phyloP scores from a whole-genome alignment of 768 basidiomycete genomes.

The Russula emetica region DNA sequence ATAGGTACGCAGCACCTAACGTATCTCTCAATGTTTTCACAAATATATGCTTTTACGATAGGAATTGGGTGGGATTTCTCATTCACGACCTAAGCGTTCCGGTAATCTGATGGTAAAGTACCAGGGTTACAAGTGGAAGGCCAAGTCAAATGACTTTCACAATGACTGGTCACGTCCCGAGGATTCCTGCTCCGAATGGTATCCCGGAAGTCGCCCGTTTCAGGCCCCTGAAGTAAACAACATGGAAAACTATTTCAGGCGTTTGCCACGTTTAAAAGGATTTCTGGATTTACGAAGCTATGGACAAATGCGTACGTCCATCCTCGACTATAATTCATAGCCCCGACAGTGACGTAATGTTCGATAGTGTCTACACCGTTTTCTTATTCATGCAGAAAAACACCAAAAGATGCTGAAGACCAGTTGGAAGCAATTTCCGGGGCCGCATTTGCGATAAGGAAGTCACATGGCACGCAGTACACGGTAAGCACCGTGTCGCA shows the following conservation, averaged over 20 bases:
- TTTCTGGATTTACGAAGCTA: slow-evolving; percentile 79
- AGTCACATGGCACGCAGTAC: slow-evolving; percentile 53
- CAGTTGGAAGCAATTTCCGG: slow-evolving; percentile 68
- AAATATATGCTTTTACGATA: background rate
- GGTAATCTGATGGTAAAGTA: background rate
- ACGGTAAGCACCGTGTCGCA: slow-evolving; percentile 36
- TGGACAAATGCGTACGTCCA: slow-evolving; percentile 64
- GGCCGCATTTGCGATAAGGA: slow-evolving; percentile 52
- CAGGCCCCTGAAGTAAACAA: slow-evolving; percentile 73
- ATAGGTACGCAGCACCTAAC: slow-evolving; percentile 44
- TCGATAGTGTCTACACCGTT: slow-evolving; percentile 69
- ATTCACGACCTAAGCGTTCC: background rate
- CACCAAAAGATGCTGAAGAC: slow-evolving; percentile 70
- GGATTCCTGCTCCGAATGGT: slow-evolving; percentile 71
- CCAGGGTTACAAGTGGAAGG: slow-evolving; percentile 71
- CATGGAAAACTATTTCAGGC: slow-evolving; percentile 62
- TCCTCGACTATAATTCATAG: background rate
- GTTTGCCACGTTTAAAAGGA: slow-evolving; percentile 49
- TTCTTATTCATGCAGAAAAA: slow-evolving; percentile 60
- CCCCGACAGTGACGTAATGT: background rate
- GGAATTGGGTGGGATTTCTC: slow-evolving; percentile 7
- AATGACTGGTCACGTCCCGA: slow-evolving; percentile 28
- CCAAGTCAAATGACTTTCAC: slow-evolving; percentile 26
- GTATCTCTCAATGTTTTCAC: background rate
- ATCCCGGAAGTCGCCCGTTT: slow-evolving; percentile 69